Percentiles rank a stretch among this genome's conserved stretches.
phyloP scores from a whole-genome alignment of 257 asterid genomes.

The Parsonsia alboflavescens region DNA sequence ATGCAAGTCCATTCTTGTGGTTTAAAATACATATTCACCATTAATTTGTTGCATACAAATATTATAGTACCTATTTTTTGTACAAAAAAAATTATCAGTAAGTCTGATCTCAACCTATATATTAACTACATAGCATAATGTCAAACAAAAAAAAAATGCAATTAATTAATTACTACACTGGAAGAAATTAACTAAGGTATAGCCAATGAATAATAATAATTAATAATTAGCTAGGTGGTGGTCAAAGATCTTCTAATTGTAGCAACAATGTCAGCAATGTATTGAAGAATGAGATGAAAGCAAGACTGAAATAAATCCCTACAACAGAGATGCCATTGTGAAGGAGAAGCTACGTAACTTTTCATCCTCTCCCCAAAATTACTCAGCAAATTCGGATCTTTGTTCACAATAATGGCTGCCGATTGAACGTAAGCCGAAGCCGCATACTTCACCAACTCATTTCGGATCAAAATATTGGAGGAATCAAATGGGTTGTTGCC shows the following conservation, averaged over 20 bases:
- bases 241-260: constrained; percentile 25
- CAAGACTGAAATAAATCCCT: constrained; percentile 21
- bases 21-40: too few relatives aligned
- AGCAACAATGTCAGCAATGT: constrained; percentile 24
- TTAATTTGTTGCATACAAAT: too few relatives aligned
- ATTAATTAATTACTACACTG: too few relatives aligned
- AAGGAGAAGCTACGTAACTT: constrained; percentile 15
- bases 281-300: constrained; percentile 22
- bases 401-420: constrained; percentile 30
- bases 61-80: too few relatives aligned
- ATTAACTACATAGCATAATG: neutral
- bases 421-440: constrained; percentile 68
- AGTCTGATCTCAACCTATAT: neutral
- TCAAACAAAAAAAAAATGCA: too few relatives aligned
- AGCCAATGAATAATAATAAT: too few relatives aligned
- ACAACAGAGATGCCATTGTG: constrained; percentile 25
- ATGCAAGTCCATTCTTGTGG: too few relatives aligned
- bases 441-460: constrained; percentile 60
- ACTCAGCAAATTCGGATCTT: constrained; percentile 24
- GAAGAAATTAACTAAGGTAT: too few relatives aligned
- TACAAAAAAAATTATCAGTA: too few relatives aligned
- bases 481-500: constrained; percentile 21
- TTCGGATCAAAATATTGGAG: constrained; percentile 38
- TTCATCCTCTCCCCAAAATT: constrained; percentile 28
- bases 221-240: too few relatives aligned